Base-by-base conservation (phyloP, 1,284 basidiomycete genomes). In the Trichosporon ovoides region DNA sequence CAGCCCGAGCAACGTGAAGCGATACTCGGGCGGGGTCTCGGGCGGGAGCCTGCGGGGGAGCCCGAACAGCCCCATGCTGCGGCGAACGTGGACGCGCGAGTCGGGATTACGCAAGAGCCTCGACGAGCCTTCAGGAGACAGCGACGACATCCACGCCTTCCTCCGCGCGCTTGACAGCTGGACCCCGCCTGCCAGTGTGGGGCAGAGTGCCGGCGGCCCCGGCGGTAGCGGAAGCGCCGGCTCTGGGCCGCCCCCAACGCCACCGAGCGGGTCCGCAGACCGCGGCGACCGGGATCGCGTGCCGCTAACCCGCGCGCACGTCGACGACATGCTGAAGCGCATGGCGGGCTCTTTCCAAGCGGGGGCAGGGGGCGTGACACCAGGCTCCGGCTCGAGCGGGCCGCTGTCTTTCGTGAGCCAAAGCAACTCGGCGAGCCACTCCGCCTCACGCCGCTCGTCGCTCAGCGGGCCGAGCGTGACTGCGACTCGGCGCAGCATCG, bases 121-220 rank as follows among this genome's bases (percentile, higher is more conserved):
- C 18, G 71, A 73, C 50, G 51, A 60, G 16, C 33, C 59, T 12
- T 40, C 54, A 1, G 56, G 65, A 0, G 76, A 77, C 53, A 69
- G 69, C 16, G 75, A 75, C 46, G 76, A 75, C 28, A 74, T 78
- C 22, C 68, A 74, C 53, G 70, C 72, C 7, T 78, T 78, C 65
- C 64, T 78, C 19, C 72, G 70, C 22, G 70, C 74, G 2, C 68
- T 78, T 3, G 76, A 78, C 51, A 59, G 66, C 6, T 60, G 74
- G 57, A 71, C 75, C 0, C 72, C 70, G 36, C 72, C 73, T 2
- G 69, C 72, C 14, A 56, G 43, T 5, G 28, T 63, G 6, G 55
- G 46, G 2, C 50, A 12, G 31, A 28, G 6, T 7, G 49, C 14
- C 13, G 13, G 43, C 7, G 22, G 20, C 7, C 24, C 22, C 12